These are phyloP conservation scores for Hippophae gyantsensis DNA, from an alignment of 306 rosid genomes.

Conservation along the genomic window DNA sequence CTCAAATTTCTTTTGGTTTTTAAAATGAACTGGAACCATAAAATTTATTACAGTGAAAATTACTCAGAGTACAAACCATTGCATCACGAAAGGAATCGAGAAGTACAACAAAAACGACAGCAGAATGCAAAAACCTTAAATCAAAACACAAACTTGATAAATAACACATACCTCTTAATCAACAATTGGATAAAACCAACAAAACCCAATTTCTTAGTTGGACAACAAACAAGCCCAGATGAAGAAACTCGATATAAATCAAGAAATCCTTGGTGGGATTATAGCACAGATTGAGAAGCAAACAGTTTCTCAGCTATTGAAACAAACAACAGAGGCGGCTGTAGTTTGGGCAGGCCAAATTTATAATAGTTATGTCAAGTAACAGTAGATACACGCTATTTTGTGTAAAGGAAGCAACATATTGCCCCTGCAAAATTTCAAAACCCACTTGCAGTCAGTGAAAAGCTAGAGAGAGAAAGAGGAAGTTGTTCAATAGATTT, in stretches of 20 bases:
- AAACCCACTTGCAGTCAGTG: neutral
- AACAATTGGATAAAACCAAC: slow-evolving; percentile 1
- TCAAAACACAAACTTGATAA: neutral
- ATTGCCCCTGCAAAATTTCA: neutral
- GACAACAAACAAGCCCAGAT: slow-evolving; percentile 14
- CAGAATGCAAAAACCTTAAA: neutral
- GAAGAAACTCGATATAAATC: slow-evolving; percentile 9
- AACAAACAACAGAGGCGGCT: slow-evolving; percentile 20
- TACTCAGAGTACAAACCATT: too few relatives aligned
- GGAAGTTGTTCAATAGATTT: slow-evolving; percentile 8
- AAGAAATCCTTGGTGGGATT: neutral
- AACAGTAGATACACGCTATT: neutral
- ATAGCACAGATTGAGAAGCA: neutral
- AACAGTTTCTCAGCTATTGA: neutral
- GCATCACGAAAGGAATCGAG: too few relatives aligned
- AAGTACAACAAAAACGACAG: too few relatives aligned
- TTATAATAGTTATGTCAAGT: neutral
- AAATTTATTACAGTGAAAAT: too few relatives aligned
- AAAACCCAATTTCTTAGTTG: slow-evolving; percentile 11
- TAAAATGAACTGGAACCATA: too few relatives aligned
- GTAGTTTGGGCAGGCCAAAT: neutral
- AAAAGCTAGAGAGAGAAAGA: neutral
- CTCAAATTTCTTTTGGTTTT: too few relatives aligned
- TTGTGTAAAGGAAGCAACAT: neutral
- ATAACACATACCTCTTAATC: slow-evolving; percentile 22